phyloP scores from a whole-genome alignment of 2,329 filamentous ascomycete species.

The Calonectria leucothoes region DNA sequence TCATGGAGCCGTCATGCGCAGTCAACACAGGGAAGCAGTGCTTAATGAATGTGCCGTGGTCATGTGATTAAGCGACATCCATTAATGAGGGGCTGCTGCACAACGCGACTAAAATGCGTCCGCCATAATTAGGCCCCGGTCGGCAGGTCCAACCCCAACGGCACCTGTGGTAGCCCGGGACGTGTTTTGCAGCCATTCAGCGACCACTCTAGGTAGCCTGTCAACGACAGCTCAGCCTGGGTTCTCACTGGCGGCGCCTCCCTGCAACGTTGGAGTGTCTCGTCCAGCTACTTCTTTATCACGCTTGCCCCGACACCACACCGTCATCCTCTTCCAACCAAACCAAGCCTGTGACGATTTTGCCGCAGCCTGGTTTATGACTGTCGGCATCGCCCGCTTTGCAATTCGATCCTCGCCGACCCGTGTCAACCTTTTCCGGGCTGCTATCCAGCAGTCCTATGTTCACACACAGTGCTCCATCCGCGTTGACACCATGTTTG shows the following conservation, averaged over 20 bases:
- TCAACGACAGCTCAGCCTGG: background rate
- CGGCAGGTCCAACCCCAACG: constrained; percentile 18
- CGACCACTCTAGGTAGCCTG: constrained; percentile 10
- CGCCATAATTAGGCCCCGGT: constrained; percentile 13
- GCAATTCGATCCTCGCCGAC: constrained; percentile 52
- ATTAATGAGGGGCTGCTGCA: constrained; percentile 19
- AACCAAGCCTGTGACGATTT: background rate
- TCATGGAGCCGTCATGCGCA: background rate
- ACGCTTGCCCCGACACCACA: background rate
- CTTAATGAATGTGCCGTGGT: background rate
- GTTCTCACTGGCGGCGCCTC: background rate
- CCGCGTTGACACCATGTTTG: constrained; percentile 48
- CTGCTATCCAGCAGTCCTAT: constrained; percentile 39
- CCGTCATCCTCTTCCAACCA: background rate
- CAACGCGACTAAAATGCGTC: constrained; percentile 37
- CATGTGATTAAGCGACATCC: constrained; percentile 37
- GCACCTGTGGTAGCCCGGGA: constrained; percentile 14
- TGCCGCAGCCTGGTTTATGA: constrained; percentile 47
- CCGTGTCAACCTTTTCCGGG: constrained; percentile 40
- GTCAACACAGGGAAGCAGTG: background rate
- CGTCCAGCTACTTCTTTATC: background rate
- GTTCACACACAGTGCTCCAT: constrained; percentile 34
- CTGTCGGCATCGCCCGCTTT: constrained; percentile 45
- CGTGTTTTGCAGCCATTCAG: constrained; percentile 31
- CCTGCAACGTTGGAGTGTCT: background rate